Conservation (phyloP, 768 basidiomycete genomes). For the Butyriboletus loyo region DNA sequence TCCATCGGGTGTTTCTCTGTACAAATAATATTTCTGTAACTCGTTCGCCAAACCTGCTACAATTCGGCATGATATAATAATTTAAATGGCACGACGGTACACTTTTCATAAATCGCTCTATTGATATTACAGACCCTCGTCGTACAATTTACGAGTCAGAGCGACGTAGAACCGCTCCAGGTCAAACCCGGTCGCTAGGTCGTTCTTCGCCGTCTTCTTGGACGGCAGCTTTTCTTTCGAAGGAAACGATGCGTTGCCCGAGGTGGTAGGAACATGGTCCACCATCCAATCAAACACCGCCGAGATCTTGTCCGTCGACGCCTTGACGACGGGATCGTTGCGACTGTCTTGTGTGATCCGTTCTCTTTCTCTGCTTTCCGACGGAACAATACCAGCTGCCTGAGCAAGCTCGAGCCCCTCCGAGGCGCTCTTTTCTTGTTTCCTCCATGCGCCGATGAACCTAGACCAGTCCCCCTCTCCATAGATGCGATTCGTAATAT, state of each 20-base stretch:
- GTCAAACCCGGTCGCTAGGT: constrained; percentile 66
- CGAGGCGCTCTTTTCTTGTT: constrained; percentile 44
- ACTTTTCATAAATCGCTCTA: no score
- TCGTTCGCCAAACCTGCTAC: neutral
- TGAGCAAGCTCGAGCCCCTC: constrained; percentile 33
- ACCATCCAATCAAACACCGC: constrained; percentile 78
- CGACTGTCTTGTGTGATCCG: constrained; percentile 29
- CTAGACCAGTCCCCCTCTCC: constrained; percentile 61
- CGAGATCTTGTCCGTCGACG: constrained; percentile 69
- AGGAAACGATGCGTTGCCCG: constrained; percentile 19
- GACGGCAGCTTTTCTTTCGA: constrained; percentile 16
- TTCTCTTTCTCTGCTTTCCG: constrained; percentile 13
- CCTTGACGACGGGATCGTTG: constrained; percentile 56
- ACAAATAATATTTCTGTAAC: neutral
- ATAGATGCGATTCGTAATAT: constrained; percentile 28
- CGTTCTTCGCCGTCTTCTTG: constrained; percentile 38
- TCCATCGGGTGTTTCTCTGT: neutral
- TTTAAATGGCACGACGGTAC: no score
- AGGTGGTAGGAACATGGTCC: constrained; percentile 59
- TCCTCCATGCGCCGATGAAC: constrained; percentile 61
- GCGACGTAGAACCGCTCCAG: constrained; percentile 90
- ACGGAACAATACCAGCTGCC: constrained; percentile 7
- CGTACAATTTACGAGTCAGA: constrained; percentile 83
- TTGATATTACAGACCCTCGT: constrained; percentile 70
- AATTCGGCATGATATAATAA: neutral